These are phyloP conservation scores for Wickerhamomyces silvicola DNA, from an alignment of 805 yeast genomes.

Conservation along the genomic window DNA sequence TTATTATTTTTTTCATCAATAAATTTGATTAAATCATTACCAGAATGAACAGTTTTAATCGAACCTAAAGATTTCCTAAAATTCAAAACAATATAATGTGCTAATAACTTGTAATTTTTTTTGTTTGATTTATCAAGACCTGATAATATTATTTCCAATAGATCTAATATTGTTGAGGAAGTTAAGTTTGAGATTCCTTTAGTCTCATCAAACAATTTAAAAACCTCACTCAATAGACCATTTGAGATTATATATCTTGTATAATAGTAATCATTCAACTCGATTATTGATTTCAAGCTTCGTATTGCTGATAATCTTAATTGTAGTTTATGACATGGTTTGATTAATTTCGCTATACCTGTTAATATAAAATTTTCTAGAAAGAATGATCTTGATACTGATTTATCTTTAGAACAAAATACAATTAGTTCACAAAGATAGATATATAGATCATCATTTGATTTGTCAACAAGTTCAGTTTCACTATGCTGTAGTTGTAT, in stretches of 20 bases:
- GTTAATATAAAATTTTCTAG: conserved; percentile 50
- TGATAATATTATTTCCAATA: conserved; percentile 42
- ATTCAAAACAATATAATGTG: conserved; percentile 16
- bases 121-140: conserved; percentile 17
- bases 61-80: conserved; percentile 23
- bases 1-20: conserved; percentile 1
- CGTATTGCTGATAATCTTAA: conserved; percentile 63
- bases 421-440: conserved; percentile 65
- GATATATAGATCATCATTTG: conserved; percentile 40
- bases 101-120: conserved; percentile 19
- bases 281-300: conserved; percentile 56
- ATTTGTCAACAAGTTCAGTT: conserved; percentile 3
- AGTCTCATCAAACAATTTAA: conserved; percentile 42
- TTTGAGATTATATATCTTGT: conserved; percentile 49
- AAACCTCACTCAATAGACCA: conserved; percentile 42
- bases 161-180: conserved; percentile 69
- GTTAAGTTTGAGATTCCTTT: conserved; percentile 52
- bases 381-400: conserved; percentile 55
- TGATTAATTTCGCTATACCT: conserved; percentile 48
- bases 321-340: conserved; percentile 33
- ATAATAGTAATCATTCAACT: conserved; percentile 57
- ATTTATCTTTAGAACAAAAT: conserved; percentile 53
- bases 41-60: conserved; percentile 15
- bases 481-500: conserved; percentile 24
- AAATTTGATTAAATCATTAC: conserved; percentile 15